Percentiles rank a stretch among this genome's conserved stretches.
phyloP scores from a whole-genome alignment of 129 eudicot genomes.

The Centrapalus pauciflorus region DNA sequence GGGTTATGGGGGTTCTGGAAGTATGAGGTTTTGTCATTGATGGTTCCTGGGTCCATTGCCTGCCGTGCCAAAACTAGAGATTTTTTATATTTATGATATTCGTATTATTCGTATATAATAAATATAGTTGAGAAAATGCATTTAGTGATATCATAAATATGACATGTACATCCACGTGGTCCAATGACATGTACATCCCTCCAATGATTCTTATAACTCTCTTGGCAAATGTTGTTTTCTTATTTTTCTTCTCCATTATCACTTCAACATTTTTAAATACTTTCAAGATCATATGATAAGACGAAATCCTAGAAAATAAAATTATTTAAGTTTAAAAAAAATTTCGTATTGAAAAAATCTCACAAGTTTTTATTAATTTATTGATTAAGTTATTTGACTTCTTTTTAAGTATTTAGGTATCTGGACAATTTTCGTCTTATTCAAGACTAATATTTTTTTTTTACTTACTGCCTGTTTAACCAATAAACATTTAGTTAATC shows the following conservation, averaged over 20 bases:
- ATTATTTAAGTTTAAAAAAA: too few relatives aligned
- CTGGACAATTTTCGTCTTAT: too few relatives aligned
- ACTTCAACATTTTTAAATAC: not conserved
- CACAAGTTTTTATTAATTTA: too few relatives aligned
- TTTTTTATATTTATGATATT: not conserved
- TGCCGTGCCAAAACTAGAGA: constrained; percentile 8
- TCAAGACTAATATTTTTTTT: too few relatives aligned
- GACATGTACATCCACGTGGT: constrained; percentile 29
- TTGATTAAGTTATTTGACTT: too few relatives aligned
- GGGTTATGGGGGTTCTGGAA: constrained; percentile 4
- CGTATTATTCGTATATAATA: not conserved
- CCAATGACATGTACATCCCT: constrained; percentile 23
- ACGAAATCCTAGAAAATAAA: too few relatives aligned
- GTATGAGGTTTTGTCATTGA: not conserved
- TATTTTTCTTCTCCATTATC: constrained; percentile 1
- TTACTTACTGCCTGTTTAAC: too few relatives aligned
- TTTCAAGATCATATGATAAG: too few relatives aligned
- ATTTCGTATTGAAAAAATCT: too few relatives aligned
- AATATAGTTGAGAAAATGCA: constrained; percentile 24
- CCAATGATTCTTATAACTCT: too few relatives aligned
- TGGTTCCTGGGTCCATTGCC: constrained; percentile 19
- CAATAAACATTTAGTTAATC: too few relatives aligned
- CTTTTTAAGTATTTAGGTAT: too few relatives aligned
- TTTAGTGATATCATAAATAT: constrained; percentile 28
- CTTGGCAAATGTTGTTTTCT: constrained; percentile 8